Base-by-base conservation (phyloP, 345 rosid genomes). In the Clausena lansium region DNA sequence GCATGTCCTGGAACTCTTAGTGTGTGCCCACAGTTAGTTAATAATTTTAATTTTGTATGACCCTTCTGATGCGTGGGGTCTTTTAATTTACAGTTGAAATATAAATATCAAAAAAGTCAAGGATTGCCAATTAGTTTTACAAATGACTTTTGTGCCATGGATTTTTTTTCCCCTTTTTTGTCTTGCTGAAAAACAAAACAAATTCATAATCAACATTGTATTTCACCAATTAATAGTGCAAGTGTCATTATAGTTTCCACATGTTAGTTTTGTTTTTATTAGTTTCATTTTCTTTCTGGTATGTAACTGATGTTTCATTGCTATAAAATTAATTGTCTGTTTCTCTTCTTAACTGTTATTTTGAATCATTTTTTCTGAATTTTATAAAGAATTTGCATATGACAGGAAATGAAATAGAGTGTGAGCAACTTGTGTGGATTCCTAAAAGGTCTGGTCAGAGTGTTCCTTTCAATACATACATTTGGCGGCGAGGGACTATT, bases 361-460 rank as follows among this genome's bases (percentile, higher is more conserved):
- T 77, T 69, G 74, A 73, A 77, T 80, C 73, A 73, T 64, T 71
- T 71, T 75, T 78, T 71, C 78, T 83, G 79, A 82, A 81, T 64
- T 82, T 19, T 80, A 73, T 75, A 47, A 81, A 79, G 65, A 73
- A 76, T 77, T 74, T 86, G 36, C 76, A 61, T 85, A 68, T 85
- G 79, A 83, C 91, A 96, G 99, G 99, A 84, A 96, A 96, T 82
- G 98, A 96, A 88, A 97, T 91, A 66, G 99, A 96, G 87, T 96
- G 98, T 83, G 97, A 94, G 86, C 99, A 96, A 87, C 88, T 96
- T 79, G 93, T 92, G 80, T 96, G 98, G 98, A 87, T 86, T 64
- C 98, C 99, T 73, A 94, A 87, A 86, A 89, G 67, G 80, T 66
- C 89, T 22, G 91, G 90, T 81, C 95, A 85, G 82, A 89, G 94